A percentile compares a stretch with the other conserved stretches of the same genome.
Evolutionary conservation across 176 grass and related monocot species (phyloP).

Genomic region (Cenchrus americanus): DNA sequence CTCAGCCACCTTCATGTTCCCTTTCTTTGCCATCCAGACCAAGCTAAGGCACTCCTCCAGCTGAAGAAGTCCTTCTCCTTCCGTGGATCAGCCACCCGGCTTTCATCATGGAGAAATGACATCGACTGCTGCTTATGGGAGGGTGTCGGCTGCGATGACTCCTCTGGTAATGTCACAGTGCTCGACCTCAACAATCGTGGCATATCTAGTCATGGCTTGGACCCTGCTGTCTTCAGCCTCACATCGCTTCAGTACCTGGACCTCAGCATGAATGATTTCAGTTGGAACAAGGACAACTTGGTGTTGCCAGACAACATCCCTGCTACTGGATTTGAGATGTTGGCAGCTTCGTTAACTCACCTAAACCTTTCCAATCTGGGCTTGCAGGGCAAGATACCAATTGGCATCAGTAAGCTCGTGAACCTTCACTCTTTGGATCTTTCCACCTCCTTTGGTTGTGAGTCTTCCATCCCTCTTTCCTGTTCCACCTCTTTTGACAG

Average conservation of each 20-base stretch:
- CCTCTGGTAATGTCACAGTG: not conserved
- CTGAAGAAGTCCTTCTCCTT: conserved; percentile 21
- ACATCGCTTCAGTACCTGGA: not conserved
- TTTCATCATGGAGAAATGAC: not conserved
- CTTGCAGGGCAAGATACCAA: not conserved
- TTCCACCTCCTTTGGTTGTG: not conserved
- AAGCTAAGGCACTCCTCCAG: not conserved
- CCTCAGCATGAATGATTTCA: conserved; percentile 19
- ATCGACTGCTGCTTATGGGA: conserved; percentile 22
- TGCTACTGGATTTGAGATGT: not conserved
- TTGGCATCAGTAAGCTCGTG: not conserved
- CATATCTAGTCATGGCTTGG: not conserved
- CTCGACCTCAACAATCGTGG: not conserved
- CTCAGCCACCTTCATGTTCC: not conserved
- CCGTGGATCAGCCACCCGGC: not conserved
- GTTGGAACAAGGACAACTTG: too few species aligned
- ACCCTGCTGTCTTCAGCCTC: not conserved
- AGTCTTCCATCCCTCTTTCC: too few species aligned
- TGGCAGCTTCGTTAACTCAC: not conserved
- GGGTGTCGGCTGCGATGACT: not conserved
- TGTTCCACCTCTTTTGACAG: too few species aligned
- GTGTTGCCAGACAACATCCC: not conserved
- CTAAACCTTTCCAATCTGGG: conserved; percentile 27
- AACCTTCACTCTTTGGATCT: conserved; percentile 9
- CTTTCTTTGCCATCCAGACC: not conserved